Base-by-base conservation (phyloP, 345 rosid genomes). In the Turritis glabra region DNA sequence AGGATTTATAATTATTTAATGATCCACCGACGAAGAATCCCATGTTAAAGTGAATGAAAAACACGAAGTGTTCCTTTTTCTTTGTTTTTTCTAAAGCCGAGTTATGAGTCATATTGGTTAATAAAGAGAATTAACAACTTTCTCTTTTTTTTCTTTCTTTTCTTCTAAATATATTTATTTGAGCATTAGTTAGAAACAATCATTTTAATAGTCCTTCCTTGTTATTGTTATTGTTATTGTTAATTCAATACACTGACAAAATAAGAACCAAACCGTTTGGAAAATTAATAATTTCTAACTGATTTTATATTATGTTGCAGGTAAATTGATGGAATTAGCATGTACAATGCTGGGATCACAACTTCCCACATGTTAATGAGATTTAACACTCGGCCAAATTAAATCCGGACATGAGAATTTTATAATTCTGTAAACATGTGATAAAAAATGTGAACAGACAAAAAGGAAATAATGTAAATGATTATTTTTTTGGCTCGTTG, bases 11-110 rank as follows among this genome's bases (percentile, higher is more conserved):
- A 69, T 41, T 61, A 69, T 41, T 33, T 62, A 69, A 63, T 76
- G 19, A 76, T 46, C 75, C 75, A 76, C 75, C 80, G 71, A 76
- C 80, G 66, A 76, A 76, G 80, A 23, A 76, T 69, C 75, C 75
- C 53, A 63, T 63, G 66, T 63, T 43, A 53, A 26, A 44, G 32
- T 18, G 15, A 75, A 27, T 66, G 5, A 67, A 76, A 76, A 52
- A 2, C 38, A 69, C 26, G 54, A 52, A 59, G 15, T 40, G 46
- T 50, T 23, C 3, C 15, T 29, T 64, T 52, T 55, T 30, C 14
- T 44, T 47, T 35, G 47, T 22, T 29, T 57, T 38, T 66, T 15
- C 21, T 29, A 74, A 57, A 66, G 52, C 51, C 51, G 23, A 37
- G 53, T 7, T 56, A 54, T 43, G 38, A 19, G 46, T 66, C 61